Percentiles rank a stretch among this genome's conserved stretches.
Evolutionary conservation across 1,284 basidiomycete species (phyloP).

Genomic region (Cryptococcus sp.): DNA sequence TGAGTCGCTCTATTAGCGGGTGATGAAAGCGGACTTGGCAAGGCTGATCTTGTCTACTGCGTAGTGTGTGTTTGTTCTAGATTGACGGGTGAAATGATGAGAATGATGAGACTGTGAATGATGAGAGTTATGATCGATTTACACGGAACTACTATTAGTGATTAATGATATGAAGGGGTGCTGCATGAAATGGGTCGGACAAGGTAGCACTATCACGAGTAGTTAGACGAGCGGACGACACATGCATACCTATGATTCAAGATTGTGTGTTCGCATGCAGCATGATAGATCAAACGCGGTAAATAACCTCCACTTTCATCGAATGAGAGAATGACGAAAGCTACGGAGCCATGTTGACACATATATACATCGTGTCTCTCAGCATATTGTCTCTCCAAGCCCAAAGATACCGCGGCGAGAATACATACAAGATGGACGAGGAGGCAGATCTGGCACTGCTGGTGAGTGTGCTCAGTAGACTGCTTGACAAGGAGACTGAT

Average conservation of each 20-base stretch:
- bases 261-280: background rate
- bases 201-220: too few species aligned
- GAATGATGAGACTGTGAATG: constrained; percentile 1
- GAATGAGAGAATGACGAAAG: too few species aligned
- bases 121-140: background rate
- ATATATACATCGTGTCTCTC: too few species aligned
- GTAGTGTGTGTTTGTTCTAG: constrained; percentile 38
- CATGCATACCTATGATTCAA: background rate
- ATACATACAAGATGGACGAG: constrained; percentile 40
- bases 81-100: background rate
- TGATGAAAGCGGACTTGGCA: background rate
- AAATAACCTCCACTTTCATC: background rate
- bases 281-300: background rate
- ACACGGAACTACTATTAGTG: background rate
- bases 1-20: constrained; percentile 24
- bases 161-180: background rate
- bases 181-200: background rate
- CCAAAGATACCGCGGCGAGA: too few species aligned
- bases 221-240: background rate
- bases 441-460: constrained; percentile 51
- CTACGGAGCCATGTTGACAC: too few species aligned
- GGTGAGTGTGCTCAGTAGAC: constrained; percentile 16
- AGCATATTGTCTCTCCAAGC: too few species aligned
- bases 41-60: background rate
- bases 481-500: background rate